Evolutionary conservation across 2,329 filamentous ascomycete species (phyloP).

Genomic region (Fusarium zealandicum): DNA sequence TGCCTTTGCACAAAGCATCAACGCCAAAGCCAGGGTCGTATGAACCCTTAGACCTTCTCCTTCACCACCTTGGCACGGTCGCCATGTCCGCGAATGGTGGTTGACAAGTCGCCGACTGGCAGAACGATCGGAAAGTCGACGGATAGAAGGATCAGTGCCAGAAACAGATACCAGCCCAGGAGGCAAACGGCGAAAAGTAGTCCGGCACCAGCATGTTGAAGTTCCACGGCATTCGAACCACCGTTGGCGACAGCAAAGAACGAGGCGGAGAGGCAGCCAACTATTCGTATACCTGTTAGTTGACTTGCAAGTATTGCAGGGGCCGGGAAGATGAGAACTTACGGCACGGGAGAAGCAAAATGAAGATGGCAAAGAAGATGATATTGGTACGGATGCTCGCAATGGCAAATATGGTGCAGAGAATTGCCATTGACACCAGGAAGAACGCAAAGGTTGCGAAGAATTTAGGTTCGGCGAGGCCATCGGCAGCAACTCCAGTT

Average conservation of each 20-base stretch:
- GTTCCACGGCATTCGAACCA: slow-evolving; percentile 20
- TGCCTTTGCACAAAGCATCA: too few species aligned
- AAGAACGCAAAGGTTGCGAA: slow-evolving; percentile 63
- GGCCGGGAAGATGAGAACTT: slow-evolving; percentile 15
- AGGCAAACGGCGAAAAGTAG: slow-evolving; percentile 36
- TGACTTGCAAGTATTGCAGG: too few species aligned
- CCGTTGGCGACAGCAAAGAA: slow-evolving; percentile 42
- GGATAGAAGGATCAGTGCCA: slow-evolving; percentile 55
- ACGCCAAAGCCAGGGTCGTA: too few species aligned
- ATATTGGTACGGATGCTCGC: slow-evolving; percentile 72
- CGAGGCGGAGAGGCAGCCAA: slow-evolving; percentile 41
- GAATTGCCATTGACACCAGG: slow-evolving; percentile 65
- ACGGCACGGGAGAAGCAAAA: slow-evolving; percentile 55
- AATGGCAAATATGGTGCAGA: slow-evolving; percentile 68
- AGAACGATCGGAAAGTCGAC: slow-evolving; percentile 60
- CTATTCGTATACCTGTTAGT: slow-evolving; percentile 19
- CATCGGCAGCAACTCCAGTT: slow-evolving; percentile 43
- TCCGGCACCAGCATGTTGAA: slow-evolving; percentile 42
- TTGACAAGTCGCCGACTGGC: slow-evolving; percentile 59
- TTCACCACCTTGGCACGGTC: slow-evolving; percentile 4
- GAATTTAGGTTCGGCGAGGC: slow-evolving; percentile 54
- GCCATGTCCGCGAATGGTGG: slow-evolving; percentile 44
- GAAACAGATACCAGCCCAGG: slow-evolving; percentile 60
- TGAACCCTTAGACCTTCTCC: slow-evolving; percentile 9
- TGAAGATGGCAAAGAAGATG: slow-evolving; percentile 68